phyloP scores from a whole-genome alignment of 2,329 filamentous ascomycete genomes.

The Colletotrichum horii region DNA sequence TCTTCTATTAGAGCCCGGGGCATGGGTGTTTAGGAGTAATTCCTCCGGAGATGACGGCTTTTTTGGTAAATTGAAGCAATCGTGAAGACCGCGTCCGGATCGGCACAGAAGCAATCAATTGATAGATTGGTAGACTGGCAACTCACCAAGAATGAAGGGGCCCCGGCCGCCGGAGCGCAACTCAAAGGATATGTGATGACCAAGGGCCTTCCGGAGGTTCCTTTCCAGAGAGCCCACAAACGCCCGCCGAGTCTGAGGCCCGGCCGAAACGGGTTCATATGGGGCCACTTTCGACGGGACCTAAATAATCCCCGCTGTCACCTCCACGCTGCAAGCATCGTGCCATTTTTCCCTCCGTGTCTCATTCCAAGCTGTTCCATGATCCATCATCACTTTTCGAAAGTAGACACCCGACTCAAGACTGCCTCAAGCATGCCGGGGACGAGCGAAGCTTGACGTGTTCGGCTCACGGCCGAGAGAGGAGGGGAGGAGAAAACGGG shows the following conservation, averaged over 20 bases:
- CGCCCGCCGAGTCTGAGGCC: background rate
- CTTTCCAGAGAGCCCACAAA: background rate
- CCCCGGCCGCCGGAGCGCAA: background rate
- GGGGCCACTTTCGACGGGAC: background rate
- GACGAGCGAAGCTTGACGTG: background rate
- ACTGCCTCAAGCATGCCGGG: background rate
- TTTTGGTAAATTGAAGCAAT: background rate
- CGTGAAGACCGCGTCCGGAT: background rate
- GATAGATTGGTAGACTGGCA: background rate
- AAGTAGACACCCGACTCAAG: background rate
- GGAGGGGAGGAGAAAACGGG: background rate
- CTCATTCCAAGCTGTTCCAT: background rate
- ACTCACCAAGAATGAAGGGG: background rate
- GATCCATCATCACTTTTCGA: background rate
- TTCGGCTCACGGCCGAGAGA: constrained; percentile 8
- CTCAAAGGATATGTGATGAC: background rate
- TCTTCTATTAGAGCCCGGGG: background rate
- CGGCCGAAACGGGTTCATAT: background rate
- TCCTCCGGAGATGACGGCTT: background rate
- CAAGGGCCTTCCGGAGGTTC: background rate
- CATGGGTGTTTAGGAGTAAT: background rate
- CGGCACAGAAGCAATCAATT: background rate
- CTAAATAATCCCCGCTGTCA: background rate
- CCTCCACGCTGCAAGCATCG: constrained; percentile 8
- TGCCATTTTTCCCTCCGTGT: background rate